These are phyloP conservation scores for Colletotrichum sp. DNA, from an alignment of 2,329 filamentous ascomycete genomes.

Conservation along the genomic window DNA sequence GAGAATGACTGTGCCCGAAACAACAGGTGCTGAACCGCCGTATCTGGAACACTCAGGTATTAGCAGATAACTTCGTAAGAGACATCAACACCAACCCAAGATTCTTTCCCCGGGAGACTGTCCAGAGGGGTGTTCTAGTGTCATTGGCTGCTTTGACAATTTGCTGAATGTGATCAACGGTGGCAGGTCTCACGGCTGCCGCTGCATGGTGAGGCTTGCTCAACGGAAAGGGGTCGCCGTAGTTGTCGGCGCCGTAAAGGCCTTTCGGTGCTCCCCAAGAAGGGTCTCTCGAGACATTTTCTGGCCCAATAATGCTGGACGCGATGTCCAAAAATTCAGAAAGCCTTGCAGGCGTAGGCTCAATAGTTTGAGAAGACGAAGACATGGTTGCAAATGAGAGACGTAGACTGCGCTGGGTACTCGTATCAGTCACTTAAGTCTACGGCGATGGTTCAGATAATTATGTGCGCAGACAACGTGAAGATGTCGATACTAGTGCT, in stretches of 20 bases:
- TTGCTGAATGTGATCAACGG: neutral
- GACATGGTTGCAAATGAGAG: neutral
- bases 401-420: neutral
- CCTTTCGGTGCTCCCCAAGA: neutral
- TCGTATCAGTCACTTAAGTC: no score
- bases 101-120: neutral
- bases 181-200: neutral
- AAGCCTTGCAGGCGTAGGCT: neutral
- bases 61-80: neutral
- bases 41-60: slow-evolving; percentile 29
- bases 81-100: neutral
- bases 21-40: slow-evolving; percentile 47
- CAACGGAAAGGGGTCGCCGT: neutral
- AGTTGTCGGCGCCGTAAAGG: neutral
- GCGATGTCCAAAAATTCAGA: neutral
- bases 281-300: neutral
- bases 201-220: neutral
- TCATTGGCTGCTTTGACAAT: neutral
- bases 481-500: neutral
- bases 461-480: neutral
- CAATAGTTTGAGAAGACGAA: neutral
- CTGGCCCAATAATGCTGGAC: neutral
- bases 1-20: slow-evolving; percentile 42
- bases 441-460: neutral
- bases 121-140: neutral